Percentiles rank a stretch among this genome's conserved stretches.
These are phyloP conservation scores for Marchantia paleacea DNA, from an alignment of 225 moss, liverwort and hornwort species.

Conservation along the genomic window DNA sequence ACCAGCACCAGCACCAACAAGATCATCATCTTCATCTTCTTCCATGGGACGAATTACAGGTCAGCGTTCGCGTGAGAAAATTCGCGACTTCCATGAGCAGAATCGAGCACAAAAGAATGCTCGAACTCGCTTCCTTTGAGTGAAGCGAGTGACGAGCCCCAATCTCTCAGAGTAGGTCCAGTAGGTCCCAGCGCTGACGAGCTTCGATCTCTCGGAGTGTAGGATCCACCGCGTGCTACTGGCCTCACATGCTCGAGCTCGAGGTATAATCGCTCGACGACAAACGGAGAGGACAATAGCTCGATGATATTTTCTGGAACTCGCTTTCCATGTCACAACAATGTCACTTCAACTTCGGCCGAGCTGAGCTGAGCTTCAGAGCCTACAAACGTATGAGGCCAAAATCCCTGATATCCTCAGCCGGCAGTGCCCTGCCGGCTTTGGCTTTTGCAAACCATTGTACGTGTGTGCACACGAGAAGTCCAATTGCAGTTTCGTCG, in stretches of 20 bases:
- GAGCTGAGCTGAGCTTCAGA: background rate
- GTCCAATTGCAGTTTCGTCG: background rate
- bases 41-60: background rate
- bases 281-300: background rate
- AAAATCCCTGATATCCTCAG: background rate
- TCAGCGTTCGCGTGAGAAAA: background rate
- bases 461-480: background rate
- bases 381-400: background rate
- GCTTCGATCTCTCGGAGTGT: background rate
- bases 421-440: background rate
- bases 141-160: background rate
- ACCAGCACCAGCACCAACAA: background rate
- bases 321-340: background rate
- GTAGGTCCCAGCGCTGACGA: too few relatives aligned
- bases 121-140: background rate
- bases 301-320: background rate
- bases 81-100: background rate
- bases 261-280: background rate
- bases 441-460: background rate
- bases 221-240: background rate
- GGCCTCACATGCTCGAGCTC: background rate
- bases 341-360: background rate
- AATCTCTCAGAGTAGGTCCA: background rate
- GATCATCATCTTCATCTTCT: too few relatives aligned
- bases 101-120: background rate